Evolutionary conservation across 2,329 filamentous ascomycete species (phyloP), one percentile per base, ranked within the genome.

Genomic region (Xylariomycetidae sp.): DNA sequence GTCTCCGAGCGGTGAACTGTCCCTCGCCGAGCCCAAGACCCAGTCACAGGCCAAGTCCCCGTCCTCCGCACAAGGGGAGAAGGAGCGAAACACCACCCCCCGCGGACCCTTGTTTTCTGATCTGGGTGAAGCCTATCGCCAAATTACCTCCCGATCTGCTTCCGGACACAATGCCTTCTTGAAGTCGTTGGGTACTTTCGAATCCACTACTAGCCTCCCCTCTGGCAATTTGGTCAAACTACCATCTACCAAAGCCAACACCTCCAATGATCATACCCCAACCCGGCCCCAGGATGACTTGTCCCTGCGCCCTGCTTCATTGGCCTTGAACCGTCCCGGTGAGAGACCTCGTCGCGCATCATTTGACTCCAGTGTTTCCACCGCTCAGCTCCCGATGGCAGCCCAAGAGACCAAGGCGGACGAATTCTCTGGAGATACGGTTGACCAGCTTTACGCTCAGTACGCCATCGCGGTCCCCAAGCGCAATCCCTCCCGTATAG

Each of bases 51-150:
- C 19, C 43, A 31, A 36, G n/a, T n/a, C n/a, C n/a, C n/a, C n/a
- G n/a, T n/a, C n/a, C n/a, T n/a, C n/a, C n/a, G n/a, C n/a, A n/a
- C n/a, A n/a, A n/a, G n/a, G n/a, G n/a, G n/a, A n/a, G n/a, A n/a
- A n/a, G n/a, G n/a, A 38, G 13, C 39, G 36, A 26, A 47, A 37
- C 12, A 29, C 44, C 5, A 56, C 52, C 7, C 57, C 55, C 8
- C 58, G 58, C 18, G 56, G 52, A 4, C 51, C 48, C 5, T 47
- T 59, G 18, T 66, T 64, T 35, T 48, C 51, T 17, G 56, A 58
- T 32, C 45, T 65, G 1, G 49, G 50, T 17, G 61, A 64, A 22
- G 63, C 63, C 1, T 58, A 63, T 34, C 49, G 53, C 4, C 60
- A 58, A 20, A 65, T 67, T 37, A 60, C 58, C 7, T 47, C 53